Evolutionary conservation across 306 rosid genomes (phyloP), one percentile per base, ranked within the genome.

Genomic region (Crotalaria pallida): DNA sequence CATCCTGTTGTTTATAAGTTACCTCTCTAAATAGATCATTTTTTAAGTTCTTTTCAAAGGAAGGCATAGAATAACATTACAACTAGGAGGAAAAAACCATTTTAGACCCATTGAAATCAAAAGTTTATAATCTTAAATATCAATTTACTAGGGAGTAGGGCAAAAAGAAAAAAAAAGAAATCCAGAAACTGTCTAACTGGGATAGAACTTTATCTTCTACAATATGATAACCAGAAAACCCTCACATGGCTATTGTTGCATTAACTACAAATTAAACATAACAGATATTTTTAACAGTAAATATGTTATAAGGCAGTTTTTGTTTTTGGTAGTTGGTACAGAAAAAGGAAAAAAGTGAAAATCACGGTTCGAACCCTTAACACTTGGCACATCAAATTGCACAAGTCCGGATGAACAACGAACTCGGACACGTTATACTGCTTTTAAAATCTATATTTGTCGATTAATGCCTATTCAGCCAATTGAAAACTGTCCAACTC

Each of bases 141-240:
- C 66, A 67, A 24, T 21, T 44, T 58, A 29, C 36, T 1, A 31
- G 29, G 69, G 58, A 16, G 5, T 33, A 24, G 17, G 40, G 24
- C 16, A n/a, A 38, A 26, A 71, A 51, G 12, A 61, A 59, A 53
- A 74, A 29, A 4, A 61, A 59, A 53, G 69, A 29, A 4, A 61
- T 55, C 53, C 72, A 62, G 17, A 57, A 77, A 61, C 41, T 45
- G 52, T 72, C 61, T 60, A 65, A 51, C 3, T 1, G 23, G 24
- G 44, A 36, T 26, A 59, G n/a, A 43, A 44, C 41, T 31, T 17
- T 33, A 33, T 15, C 65, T n/a, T 33, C 58, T 33, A 45, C 60
- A 67, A 72, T 53, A 18, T 52, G 27, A 9, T 22, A 55, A 38
- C 65, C 77, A 47, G 63, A 71, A 71, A 41, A 53, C 62, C 47